Percentiles rank a stretch among this genome's conserved stretches.
These are phyloP conservation scores for Salix caprea DNA, from an alignment of 345 rosid genomes.

Conservation along the genomic window DNA sequence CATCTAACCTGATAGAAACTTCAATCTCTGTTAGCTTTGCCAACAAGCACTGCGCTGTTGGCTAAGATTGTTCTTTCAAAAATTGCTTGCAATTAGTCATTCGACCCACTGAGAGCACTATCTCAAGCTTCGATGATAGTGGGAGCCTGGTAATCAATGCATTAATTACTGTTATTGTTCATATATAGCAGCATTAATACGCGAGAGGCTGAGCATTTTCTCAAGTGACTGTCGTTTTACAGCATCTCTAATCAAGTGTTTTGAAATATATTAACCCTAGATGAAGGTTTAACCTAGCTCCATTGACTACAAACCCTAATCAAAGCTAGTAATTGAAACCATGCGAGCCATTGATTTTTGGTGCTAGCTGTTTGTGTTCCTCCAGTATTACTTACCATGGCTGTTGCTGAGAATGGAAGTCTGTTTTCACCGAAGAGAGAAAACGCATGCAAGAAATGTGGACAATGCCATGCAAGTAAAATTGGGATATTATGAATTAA, in stretches of 20 bases:
- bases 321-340: too few species aligned
- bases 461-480: neutral
- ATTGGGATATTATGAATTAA: neutral
- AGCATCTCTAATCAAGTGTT: neutral
- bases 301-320: too few species aligned
- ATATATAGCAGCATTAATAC: neutral
- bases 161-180: neutral
- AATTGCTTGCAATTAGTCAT: neutral
- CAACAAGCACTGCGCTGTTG: constrained; percentile 7
- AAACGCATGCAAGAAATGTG: neutral
- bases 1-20: constrained; percentile 24
- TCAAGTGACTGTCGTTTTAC: neutral
- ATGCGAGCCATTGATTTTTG: too few species aligned
- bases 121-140: neutral
- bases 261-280: neutral
- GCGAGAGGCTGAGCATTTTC: neutral
- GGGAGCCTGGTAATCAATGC: neutral
- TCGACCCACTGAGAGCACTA: neutral
- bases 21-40: constrained; percentile 7
- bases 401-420: neutral
- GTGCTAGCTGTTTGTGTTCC: neutral
- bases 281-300: too few species aligned
- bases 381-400: neutral
- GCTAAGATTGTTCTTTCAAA: neutral
- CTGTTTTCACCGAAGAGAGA: neutral